Percentiles rank a stretch among this genome's conserved stretches.
Evolutionary conservation across 2,329 filamentous ascomycete species (phyloP).

Genomic region (Pestalotiopsis sp.): DNA sequence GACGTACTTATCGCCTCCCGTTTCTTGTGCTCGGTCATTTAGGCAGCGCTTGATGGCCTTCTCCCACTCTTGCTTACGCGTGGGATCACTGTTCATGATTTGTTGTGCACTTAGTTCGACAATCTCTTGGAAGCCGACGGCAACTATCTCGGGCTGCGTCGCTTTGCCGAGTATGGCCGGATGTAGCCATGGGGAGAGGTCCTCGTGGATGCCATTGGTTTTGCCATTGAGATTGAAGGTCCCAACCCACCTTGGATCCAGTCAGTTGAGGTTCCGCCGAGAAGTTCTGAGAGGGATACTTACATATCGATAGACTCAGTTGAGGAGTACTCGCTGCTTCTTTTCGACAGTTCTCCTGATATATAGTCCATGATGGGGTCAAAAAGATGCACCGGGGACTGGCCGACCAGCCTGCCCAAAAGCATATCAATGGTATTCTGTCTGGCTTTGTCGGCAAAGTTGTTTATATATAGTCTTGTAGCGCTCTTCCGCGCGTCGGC

Average conservation of each 20-base stretch:
- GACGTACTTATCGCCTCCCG: constrained; percentile 78
- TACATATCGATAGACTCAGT: constrained; percentile 74
- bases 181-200: constrained; percentile 85
- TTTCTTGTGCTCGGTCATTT: constrained; percentile 66
- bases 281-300: constrained; percentile 21
- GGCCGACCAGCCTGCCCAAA: constrained; percentile 80
- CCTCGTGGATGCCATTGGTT: constrained; percentile 72
- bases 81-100: constrained; percentile 97
- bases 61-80: constrained; percentile 84
- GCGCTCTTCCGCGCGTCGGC: constrained; percentile 96
- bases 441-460: constrained; percentile 88
- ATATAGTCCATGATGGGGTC: constrained; percentile 96
- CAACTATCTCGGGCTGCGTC: constrained; percentile 79
- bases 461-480: constrained; percentile 94
- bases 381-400: constrained; percentile 80
- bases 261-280: neutral
- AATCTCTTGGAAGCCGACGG: constrained; percentile 95
- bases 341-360: constrained; percentile 69
- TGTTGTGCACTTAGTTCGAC: constrained; percentile 97
- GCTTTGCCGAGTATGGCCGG: constrained; percentile 55
- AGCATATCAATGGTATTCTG: constrained; percentile 96
- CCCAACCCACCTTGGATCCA: constrained; percentile 58
- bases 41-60: constrained; percentile 73
- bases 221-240: constrained; percentile 96
- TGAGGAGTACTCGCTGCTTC: constrained; percentile 72